phyloP scores from a whole-genome alignment of 2,329 filamentous ascomycete species.

The Apiospora koreana region DNA sequence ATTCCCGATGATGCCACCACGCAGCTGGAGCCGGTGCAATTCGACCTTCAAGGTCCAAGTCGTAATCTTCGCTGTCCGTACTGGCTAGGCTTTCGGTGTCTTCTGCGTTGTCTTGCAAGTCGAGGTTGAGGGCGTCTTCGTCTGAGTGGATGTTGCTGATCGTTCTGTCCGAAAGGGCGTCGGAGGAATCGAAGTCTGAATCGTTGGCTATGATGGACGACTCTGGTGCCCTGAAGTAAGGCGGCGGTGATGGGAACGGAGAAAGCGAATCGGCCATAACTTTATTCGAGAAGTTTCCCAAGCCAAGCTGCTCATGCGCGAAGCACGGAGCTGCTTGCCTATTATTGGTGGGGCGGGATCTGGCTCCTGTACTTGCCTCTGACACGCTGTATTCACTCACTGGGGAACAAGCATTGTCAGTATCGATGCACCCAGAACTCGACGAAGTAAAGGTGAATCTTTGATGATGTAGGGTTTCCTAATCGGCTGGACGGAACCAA shows the following conservation, averaged over 20 bases:
- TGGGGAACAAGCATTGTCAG: neutral
- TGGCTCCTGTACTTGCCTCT: neutral
- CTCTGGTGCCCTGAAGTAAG: neutral
- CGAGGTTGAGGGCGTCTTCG: neutral
- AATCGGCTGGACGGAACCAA: neutral
- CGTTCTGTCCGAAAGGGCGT: neutral
- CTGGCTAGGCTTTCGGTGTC: neutral
- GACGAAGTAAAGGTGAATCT: neutral
- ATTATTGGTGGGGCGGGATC: constrained; percentile 1
- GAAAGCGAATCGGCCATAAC: constrained; percentile 8
- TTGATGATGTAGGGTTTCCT: neutral
- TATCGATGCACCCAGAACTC: neutral
- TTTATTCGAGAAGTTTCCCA: neutral
- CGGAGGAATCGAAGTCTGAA: neutral
- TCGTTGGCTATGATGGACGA: neutral
- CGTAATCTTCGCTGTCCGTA: neutral
- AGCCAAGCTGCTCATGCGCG: constrained; percentile 2
- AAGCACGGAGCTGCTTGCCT: constrained; percentile 8
- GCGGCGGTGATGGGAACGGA: neutral
- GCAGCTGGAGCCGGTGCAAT: neutral
- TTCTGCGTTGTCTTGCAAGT: neutral
- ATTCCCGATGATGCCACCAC: neutral
- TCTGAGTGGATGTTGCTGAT: neutral
- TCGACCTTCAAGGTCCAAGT: neutral
- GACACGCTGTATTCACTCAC: neutral